Conservation (phyloP, 768 basidiomycete genomes). For the Kondoa malvinella region DNA sequence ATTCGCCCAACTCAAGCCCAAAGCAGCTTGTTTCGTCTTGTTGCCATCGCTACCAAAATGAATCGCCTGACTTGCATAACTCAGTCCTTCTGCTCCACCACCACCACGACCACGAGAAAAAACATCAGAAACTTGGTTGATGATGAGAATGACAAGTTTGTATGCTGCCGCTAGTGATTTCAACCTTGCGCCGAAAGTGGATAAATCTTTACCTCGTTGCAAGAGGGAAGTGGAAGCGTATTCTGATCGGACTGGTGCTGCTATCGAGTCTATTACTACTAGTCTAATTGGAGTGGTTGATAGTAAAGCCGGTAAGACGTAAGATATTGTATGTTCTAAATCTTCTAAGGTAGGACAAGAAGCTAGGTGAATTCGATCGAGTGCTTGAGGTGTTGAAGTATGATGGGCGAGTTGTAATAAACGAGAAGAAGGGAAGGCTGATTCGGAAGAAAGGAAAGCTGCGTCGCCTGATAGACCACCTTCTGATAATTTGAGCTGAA, state of each 20-base stretch:
- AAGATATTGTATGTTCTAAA: slow-evolving; percentile 33
- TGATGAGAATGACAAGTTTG: slow-evolving; percentile 55
- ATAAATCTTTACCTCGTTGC: slow-evolving; percentile 55
- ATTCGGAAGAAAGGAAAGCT: slow-evolving; percentile 61
- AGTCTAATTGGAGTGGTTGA: slow-evolving; percentile 55
- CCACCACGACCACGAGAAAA: slow-evolving; percentile 30
- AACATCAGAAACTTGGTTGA: slow-evolving; percentile 81
- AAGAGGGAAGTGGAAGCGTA: slow-evolving; percentile 39
- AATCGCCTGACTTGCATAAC: background rate
- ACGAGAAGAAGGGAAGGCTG: slow-evolving; percentile 50
- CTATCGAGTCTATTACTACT: slow-evolving; percentile 71
- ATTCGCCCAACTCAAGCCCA: slow-evolving; percentile 89
- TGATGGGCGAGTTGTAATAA: slow-evolving; percentile 33
- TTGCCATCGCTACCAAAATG: background rate
- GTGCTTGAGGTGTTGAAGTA: too few relatives aligned
- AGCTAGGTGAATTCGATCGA: slow-evolving; percentile 42
- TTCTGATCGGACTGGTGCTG: slow-evolving; percentile 59
- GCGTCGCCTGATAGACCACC: slow-evolving; percentile 51
- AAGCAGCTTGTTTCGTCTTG: slow-evolving; percentile 51
- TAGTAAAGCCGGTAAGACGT: slow-evolving; percentile 32
- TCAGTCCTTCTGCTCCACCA: background rate
- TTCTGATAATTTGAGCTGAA: slow-evolving; percentile 47
- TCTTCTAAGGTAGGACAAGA: slow-evolving; percentile 34
- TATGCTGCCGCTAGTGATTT: slow-evolving; percentile 52
- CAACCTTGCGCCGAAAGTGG: slow-evolving; percentile 49